Evolutionary conservation across 2,329 filamentous ascomycete species (phyloP).

Genomic region (Alternaria longipes): DNA sequence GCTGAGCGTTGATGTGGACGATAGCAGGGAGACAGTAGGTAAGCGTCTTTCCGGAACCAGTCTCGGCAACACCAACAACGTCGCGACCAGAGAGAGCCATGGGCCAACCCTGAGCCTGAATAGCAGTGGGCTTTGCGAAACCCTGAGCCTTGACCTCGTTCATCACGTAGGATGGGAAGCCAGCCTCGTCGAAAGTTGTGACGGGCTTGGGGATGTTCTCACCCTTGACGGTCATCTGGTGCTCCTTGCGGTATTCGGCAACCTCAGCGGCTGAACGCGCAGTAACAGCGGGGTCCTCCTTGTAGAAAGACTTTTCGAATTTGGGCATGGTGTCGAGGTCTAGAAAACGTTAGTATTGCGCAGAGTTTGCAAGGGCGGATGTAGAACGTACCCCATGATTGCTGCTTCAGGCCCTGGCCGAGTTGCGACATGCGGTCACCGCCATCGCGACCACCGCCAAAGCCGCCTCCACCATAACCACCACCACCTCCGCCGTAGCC

Average conservation of each 20-base stretch:
- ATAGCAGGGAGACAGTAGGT: slow-evolving; percentile 98
- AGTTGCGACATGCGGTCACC: slow-evolving; percentile 96
- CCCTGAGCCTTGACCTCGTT: slow-evolving; percentile 98
- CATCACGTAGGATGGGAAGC: slow-evolving; percentile 96
- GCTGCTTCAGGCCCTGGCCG: slow-evolving; percentile 85
- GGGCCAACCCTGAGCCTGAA: slow-evolving; percentile 98
- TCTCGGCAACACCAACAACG: slow-evolving; percentile 98
- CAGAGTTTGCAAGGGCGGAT: neutral
- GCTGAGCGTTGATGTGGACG: slow-evolving; percentile 99
- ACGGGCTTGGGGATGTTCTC: slow-evolving; percentile 88
- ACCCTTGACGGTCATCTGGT: slow-evolving; percentile 85
- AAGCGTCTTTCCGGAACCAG: slow-evolving; percentile 97
- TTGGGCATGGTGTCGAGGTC: slow-evolving; percentile 84
- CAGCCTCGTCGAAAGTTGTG: slow-evolving; percentile 96
- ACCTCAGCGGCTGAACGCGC: slow-evolving; percentile 80
- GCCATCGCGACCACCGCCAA: slow-evolving; percentile 67
- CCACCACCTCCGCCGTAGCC: slow-evolving; percentile 66
- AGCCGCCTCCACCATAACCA: slow-evolving; percentile 32
- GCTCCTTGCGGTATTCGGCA: slow-evolving; percentile 84
- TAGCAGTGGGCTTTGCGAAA: slow-evolving; percentile 90
- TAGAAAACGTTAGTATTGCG: slow-evolving; percentile 53
- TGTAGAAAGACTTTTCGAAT: slow-evolving; percentile 99
- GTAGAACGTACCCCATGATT: slow-evolving; percentile 80
- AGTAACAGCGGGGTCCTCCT: slow-evolving; percentile 84
- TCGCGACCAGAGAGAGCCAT: slow-evolving; percentile 98